phyloP scores from a whole-genome alignment of 2,329 filamentous ascomycete genomes.

The Sporothrix brunneoviolacea region DNA sequence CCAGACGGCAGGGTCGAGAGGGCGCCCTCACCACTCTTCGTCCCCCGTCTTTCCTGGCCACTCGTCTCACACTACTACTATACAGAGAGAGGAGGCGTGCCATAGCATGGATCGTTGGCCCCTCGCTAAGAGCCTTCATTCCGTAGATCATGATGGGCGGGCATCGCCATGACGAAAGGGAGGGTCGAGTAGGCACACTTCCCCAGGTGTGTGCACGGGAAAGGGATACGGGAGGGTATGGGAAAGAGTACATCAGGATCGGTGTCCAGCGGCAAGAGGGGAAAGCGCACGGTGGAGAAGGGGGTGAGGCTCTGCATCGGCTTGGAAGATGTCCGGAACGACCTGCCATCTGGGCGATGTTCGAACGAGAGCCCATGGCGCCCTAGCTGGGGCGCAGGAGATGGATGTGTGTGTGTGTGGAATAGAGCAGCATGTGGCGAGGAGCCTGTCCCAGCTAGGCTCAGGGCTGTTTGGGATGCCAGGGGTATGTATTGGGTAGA shows the following conservation, averaged over 20 bases:
- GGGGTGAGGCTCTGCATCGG: background rate
- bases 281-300: background rate
- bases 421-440: background rate
- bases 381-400: background rate
- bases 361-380: slow-evolving; percentile 11
- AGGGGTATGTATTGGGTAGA: too few relatives aligned
- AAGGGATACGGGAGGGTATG: too few relatives aligned
- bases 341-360: slow-evolving; percentile 2
- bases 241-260: too few relatives aligned
- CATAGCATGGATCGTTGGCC: slow-evolving; percentile 14
- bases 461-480: too few relatives aligned
- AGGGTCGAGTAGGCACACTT: background rate
- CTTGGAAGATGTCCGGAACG: slow-evolving; percentile 5
- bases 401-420: too few relatives aligned
- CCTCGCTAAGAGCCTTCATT: slow-evolving; percentile 9
- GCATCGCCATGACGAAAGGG: background rate
- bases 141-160: slow-evolving; percentile 14
- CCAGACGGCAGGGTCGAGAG: slow-evolving; percentile 4
- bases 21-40: background rate
- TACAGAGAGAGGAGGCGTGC: background rate
- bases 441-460: too few relatives aligned
- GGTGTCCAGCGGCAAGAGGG: background rate
- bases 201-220: too few relatives aligned
- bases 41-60: background rate
- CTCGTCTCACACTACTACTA: background rate